phyloP scores from a whole-genome alignment of 345 rosid species.

The Sapria himalayana region DNA sequence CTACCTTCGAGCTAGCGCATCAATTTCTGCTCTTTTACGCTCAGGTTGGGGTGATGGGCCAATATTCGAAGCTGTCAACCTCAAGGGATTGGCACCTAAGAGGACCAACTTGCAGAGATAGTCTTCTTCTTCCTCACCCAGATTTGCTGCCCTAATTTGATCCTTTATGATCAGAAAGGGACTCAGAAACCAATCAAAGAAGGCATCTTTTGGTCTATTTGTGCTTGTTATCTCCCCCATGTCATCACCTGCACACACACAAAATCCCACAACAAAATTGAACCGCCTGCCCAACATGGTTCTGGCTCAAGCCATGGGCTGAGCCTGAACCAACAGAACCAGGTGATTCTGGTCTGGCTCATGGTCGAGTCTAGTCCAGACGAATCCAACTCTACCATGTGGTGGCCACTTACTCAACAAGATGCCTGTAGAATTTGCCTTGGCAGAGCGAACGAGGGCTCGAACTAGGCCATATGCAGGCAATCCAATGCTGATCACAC shows the following conservation, averaged over 20 bases:
- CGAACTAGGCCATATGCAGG: conserved; percentile 75
- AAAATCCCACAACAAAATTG: too few relatives aligned
- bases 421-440: conserved; percentile 40
- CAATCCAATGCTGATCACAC: conserved; percentile 57
- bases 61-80: conserved; percentile 25
- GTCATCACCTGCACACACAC: conserved; percentile 38
- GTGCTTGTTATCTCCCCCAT: conserved; percentile 39
- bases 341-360: too few relatives aligned
- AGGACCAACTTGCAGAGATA: conserved; percentile 57
- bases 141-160: conserved; percentile 59
- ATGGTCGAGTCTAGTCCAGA: too few relatives aligned
- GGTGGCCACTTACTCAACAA: conserved; percentile 46
- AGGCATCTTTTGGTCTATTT: conserved; percentile 63
- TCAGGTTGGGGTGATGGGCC: conserved; percentile 51
- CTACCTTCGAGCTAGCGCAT: conserved; percentile 87
- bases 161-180: conserved; percentile 78
- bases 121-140: conserved; percentile 51
- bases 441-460: conserved; percentile 38
- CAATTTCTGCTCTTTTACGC: conserved; percentile 61
- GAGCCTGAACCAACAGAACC: too few relatives aligned
- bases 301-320: too few relatives aligned
- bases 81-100: conserved; percentile 36
- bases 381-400: too few relatives aligned
- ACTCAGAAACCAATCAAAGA: conserved; percentile 81
- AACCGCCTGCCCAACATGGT: too few relatives aligned